A percentile compares a stretch with the other conserved stretches of the same genome.
These are phyloP conservation scores for Sarocladium brachiariae DNA, from an alignment of 2,329 filamentous ascomycete genomes.

Conservation along the genomic window DNA sequence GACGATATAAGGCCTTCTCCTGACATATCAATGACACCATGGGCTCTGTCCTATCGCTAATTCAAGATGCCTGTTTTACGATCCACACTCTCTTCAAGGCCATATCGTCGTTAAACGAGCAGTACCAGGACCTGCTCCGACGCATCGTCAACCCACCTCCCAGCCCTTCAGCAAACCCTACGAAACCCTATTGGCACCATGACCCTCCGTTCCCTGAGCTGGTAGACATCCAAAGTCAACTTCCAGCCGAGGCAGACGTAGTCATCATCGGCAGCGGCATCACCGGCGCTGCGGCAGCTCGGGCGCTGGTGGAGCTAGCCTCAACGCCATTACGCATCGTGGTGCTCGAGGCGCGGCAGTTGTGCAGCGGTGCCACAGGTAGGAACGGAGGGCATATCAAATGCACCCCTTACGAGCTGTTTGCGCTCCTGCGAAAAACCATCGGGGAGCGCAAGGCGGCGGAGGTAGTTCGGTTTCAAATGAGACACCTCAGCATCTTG, in stretches of 20 bases:
- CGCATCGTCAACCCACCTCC: not conserved
- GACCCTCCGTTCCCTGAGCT: conserved; percentile 13
- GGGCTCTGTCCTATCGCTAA: not conserved
- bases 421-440: conserved; percentile 23
- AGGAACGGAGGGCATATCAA: conserved; percentile 26
- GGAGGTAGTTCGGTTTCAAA: conserved; percentile 35
- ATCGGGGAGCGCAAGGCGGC: conserved; percentile 31
- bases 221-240: not conserved
- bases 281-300: conserved; percentile 14
- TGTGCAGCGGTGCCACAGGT: conserved; percentile 18
- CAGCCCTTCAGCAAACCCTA: conserved; percentile 11
- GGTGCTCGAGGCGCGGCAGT: conserved; percentile 15
- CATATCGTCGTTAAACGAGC: conserved; percentile 3
- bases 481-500: conserved; percentile 33
- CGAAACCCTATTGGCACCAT: conserved; percentile 16
- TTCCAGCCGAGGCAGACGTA: conserved; percentile 12
- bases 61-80: not conserved
- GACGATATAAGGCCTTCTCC: not conserved
- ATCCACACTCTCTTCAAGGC: not conserved
- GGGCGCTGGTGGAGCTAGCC: conserved; percentile 12
- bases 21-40: not conserved
- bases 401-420: conserved; percentile 34
- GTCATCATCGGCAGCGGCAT: conserved; percentile 18
- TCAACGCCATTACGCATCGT: conserved; percentile 13
- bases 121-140: not conserved